Evolutionary conservation across 2,329 filamentous ascomycete species (phyloP).

Genomic region (Elsinoe fawcettii): DNA sequence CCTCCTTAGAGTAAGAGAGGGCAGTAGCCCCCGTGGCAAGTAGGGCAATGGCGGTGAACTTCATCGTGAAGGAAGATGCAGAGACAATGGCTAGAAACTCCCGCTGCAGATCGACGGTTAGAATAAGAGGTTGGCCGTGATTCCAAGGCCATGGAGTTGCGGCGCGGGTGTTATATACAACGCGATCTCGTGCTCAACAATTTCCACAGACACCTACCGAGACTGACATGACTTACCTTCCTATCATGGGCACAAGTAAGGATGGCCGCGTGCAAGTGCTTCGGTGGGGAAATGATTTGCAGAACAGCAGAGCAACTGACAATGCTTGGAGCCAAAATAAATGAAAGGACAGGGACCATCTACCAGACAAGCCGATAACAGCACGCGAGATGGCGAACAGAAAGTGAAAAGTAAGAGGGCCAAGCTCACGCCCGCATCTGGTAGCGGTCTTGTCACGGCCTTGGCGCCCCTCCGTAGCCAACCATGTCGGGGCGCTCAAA

Average conservation of each 20-base stretch:
- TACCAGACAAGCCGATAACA: constrained; percentile 6
- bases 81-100: background rate
- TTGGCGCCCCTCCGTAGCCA: background rate
- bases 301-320: constrained; percentile 1
- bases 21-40: constrained; percentile 4
- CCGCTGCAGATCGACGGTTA: background rate
- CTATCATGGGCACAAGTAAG: constrained; percentile 8
- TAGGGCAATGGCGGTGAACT: constrained; percentile 11
- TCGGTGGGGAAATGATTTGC: constrained; percentile 12
- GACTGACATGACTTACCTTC: constrained; percentile 7
- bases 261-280: background rate
- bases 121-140: background rate
- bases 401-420: constrained; percentile 2
- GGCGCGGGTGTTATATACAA: constrained; percentile 12
- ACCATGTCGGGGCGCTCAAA: background rate
- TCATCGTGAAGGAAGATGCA: constrained; percentile 10
- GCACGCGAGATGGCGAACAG: constrained; percentile 7
- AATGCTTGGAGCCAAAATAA: constrained; percentile 1
- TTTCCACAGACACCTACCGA: background rate
- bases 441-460: background rate
- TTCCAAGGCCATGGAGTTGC: background rate
- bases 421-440: constrained; percentile 9
- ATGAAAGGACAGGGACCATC: constrained; percentile 9
- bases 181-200: background rate
- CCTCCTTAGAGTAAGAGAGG: constrained; percentile 4